Evolutionary conservation across 1,284 basidiomycete species (phyloP).

Genomic region (Boletellus dicymbophilus): DNA sequence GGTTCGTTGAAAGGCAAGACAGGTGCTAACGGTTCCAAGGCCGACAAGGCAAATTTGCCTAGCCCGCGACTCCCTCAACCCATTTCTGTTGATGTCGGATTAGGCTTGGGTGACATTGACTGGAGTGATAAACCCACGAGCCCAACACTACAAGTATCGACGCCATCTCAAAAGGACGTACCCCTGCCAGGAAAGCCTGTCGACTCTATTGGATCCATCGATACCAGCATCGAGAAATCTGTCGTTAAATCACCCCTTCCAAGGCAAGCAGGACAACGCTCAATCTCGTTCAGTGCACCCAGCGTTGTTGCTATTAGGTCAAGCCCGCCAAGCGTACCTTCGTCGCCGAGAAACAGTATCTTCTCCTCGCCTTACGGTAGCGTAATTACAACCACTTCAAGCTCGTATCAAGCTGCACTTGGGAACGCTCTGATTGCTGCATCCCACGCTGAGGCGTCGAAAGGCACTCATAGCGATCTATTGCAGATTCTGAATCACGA

Average conservation of each 20-base stretch:
- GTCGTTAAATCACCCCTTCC: slow-evolving; percentile 22
- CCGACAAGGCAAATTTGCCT: slow-evolving; percentile 38
- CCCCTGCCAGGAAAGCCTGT: slow-evolving; percentile 22
- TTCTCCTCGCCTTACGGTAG: slow-evolving; percentile 37
- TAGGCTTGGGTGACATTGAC: slow-evolving; percentile 58
- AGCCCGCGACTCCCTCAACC: slow-evolving; percentile 56
- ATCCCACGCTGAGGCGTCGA: slow-evolving; percentile 91
- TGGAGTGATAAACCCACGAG: slow-evolving; percentile 44
- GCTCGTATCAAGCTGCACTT: slow-evolving; percentile 65
- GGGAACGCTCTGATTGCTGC: slow-evolving; percentile 90
- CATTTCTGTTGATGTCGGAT: slow-evolving; percentile 52
- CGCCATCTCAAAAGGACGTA: slow-evolving; percentile 19
- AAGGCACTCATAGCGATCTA: slow-evolving; percentile 89
- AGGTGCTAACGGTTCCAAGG: slow-evolving; percentile 25
- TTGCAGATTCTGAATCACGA: slow-evolving; percentile 89
- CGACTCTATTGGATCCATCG: slow-evolving; percentile 16
- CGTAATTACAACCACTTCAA: slow-evolving; percentile 38
- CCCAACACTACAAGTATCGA: slow-evolving; percentile 22
- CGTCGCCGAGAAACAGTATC: slow-evolving; percentile 49
- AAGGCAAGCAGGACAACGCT: slow-evolving; percentile 51
- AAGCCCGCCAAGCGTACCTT: slow-evolving; percentile 44
- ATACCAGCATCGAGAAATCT: slow-evolving; percentile 24
- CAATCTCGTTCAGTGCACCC: slow-evolving; percentile 58
- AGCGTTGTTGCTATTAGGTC: slow-evolving; percentile 38
- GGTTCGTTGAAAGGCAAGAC: slow-evolving; percentile 66